phyloP scores from a whole-genome alignment of 2,329 filamentous ascomycete genomes.

The Cercospora sesami region DNA sequence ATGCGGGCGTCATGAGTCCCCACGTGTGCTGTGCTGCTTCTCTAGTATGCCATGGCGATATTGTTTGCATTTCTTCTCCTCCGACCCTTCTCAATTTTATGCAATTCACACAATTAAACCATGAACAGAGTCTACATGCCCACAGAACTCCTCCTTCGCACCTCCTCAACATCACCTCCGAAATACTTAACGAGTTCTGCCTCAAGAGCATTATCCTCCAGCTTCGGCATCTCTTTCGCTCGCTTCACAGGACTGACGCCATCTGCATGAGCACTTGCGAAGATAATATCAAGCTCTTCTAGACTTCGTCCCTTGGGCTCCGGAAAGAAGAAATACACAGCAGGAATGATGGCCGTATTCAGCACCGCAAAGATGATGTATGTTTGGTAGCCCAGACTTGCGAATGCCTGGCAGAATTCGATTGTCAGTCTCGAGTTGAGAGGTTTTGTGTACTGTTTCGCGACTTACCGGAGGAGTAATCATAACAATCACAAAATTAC shows the following conservation, averaged over 20 bases:
- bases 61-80: not conserved
- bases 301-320: slow-evolving; percentile 27
- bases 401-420: not conserved
- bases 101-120: not conserved
- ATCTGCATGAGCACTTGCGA: slow-evolving; percentile 13
- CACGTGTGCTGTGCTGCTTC: not conserved
- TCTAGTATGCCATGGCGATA: not conserved
- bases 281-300: slow-evolving; percentile 30
- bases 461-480: slow-evolving; percentile 49
- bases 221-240: slow-evolving; percentile 10
- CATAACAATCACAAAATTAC: slow-evolving; percentile 26
- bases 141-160: slow-evolving; percentile 6
- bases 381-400: slow-evolving; percentile 33
- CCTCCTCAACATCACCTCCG: slow-evolving; percentile 13
- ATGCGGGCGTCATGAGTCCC: not conserved
- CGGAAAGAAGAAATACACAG: slow-evolving; percentile 47
- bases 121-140: not conserved
- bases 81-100: not conserved
- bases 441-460: not conserved
- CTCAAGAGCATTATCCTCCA: not conserved
- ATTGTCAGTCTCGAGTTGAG: slow-evolving; percentile 53
- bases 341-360: slow-evolving; percentile 19
- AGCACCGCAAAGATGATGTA: slow-evolving; percentile 52
- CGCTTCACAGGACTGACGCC: slow-evolving; percentile 10
- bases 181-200: slow-evolving; percentile 12